Percentiles rank a stretch among this genome's conserved stretches.
Conservation (phyloP, 768 basidiomycete species). For the Mycena maculata region DNA sequence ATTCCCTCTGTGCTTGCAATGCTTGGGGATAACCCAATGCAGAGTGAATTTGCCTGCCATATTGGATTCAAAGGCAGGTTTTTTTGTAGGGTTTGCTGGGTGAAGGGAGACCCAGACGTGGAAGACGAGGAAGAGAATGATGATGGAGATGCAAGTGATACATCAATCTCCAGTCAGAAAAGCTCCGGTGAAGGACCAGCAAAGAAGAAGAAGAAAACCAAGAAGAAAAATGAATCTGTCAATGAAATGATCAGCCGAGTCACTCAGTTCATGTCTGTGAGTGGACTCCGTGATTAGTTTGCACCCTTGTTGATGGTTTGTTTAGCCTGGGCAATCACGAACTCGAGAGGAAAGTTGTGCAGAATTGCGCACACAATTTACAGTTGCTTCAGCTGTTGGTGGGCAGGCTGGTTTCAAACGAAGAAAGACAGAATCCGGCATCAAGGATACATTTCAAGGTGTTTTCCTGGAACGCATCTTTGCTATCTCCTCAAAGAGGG, state of each 20-base stretch:
- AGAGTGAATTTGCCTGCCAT: too few relatives aligned
- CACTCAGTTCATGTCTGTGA: constrained; percentile 34
- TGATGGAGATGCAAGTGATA: not conserved
- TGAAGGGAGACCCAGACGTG: constrained; percentile 40
- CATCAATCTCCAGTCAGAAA: not conserved
- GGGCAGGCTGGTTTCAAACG: constrained; percentile 33
- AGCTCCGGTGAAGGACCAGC: not conserved
- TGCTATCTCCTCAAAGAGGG: constrained; percentile 31
- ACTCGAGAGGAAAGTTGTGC: constrained; percentile 30
- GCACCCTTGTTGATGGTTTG: not conserved
- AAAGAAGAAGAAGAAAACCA: constrained; percentile 16
- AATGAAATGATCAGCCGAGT: constrained; percentile 36
- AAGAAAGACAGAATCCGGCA: constrained; percentile 40
- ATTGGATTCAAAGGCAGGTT: constrained; percentile 50
- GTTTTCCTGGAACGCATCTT: constrained; percentile 41
- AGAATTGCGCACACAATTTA: constrained; percentile 34
- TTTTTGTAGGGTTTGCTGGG: constrained; percentile 56
- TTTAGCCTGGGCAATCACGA: constrained; percentile 33
- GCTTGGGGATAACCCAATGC: too few relatives aligned
- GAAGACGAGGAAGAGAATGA: constrained; percentile 24
- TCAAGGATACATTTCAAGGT: constrained; percentile 49
- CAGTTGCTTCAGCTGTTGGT: constrained; percentile 30
- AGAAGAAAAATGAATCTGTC: constrained; percentile 21
- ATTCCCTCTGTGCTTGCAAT: too few relatives aligned
- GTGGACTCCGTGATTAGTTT: not conserved